Evolutionary conservation across 2,329 filamentous ascomycete genomes (phyloP).

Genomic region (Fusarium liriodendri): DNA sequence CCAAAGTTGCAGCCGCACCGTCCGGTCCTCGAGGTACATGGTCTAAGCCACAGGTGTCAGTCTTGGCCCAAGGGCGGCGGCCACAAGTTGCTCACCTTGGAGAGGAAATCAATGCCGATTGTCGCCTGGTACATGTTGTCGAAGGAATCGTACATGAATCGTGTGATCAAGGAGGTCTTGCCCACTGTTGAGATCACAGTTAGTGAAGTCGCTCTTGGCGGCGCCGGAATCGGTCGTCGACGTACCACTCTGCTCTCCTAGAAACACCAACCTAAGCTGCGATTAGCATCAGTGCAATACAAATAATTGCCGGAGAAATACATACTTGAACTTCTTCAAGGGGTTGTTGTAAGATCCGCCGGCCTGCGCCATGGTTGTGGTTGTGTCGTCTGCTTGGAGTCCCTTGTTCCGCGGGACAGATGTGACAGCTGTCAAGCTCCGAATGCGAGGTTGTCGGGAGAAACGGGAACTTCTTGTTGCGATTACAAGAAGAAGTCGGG

Average conservation of each 20-base stretch:
- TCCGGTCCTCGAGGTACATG: conserved; percentile 99
- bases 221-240: conserved; percentile 34
- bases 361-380: conserved; percentile 78
- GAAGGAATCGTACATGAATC: conserved; percentile 99
- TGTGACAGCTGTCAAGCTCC: conserved; percentile 42
- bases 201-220: conserved; percentile 37
- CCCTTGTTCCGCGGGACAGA: conserved; percentile 25
- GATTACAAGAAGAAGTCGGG: conserved; percentile 1
- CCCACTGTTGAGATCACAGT: conserved; percentile 72
- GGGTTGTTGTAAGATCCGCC: conserved; percentile 97
- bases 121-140: conserved; percentile 99
- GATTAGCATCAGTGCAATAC: conserved; percentile 39
- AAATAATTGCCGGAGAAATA: conserved; percentile 3
- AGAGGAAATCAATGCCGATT: conserved; percentile 99
- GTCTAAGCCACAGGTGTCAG: conserved; percentile 63
- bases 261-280: conserved; percentile 83
- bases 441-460: conserved; percentile 17
- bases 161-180: conserved; percentile 97
- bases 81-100: conserved; percentile 74
- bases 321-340: conserved; percentile 99
- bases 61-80: conserved; percentile 15
- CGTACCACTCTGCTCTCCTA: conserved; percentile 98
- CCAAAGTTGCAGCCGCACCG: conserved; percentile 97
- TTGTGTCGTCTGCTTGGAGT: conserved; percentile 30
- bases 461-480: conserved; percentile 13